Percentiles rank a stretch among this genome's conserved stretches.
phyloP scores from a whole-genome alignment of 2,329 filamentous ascomycete genomes.

The Elsinoe batatas region DNA sequence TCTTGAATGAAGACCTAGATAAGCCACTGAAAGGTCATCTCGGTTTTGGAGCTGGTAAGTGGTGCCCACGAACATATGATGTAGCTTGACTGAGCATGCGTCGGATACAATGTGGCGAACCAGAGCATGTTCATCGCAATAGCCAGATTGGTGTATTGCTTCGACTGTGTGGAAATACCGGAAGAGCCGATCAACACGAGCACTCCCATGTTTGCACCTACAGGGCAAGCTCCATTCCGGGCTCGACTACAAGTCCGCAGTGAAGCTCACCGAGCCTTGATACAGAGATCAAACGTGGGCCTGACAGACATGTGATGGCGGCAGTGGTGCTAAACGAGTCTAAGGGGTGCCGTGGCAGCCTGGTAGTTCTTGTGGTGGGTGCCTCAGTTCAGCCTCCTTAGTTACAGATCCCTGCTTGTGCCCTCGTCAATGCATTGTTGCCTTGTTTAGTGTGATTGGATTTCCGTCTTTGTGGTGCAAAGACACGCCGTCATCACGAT shows the following conservation, averaged over 20 bases:
- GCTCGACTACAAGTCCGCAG: neutral
- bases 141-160: neutral
- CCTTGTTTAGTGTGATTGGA: neutral
- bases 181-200: neutral
- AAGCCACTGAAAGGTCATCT: constrained; percentile 24
- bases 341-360: neutral
- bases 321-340: neutral
- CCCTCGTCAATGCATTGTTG: neutral
- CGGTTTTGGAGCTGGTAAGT: constrained; percentile 18
- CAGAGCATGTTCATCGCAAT: neutral
- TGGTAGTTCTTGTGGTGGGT: neutral
- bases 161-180: neutral
- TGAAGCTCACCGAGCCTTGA: neutral
- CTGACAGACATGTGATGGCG: neutral
- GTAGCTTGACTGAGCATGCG: neutral
- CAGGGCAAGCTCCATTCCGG: neutral
- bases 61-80: neutral
- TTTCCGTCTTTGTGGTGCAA: neutral
- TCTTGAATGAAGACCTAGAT: constrained; percentile 20
- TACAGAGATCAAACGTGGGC: neutral
- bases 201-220: neutral
- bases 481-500: neutral
- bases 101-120: constrained; percentile 4
- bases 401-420: neutral
- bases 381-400: neutral